Evolutionary conservation across 2,329 filamentous ascomycete species (phyloP).

Genomic region (Fusarium tuaranense): DNA sequence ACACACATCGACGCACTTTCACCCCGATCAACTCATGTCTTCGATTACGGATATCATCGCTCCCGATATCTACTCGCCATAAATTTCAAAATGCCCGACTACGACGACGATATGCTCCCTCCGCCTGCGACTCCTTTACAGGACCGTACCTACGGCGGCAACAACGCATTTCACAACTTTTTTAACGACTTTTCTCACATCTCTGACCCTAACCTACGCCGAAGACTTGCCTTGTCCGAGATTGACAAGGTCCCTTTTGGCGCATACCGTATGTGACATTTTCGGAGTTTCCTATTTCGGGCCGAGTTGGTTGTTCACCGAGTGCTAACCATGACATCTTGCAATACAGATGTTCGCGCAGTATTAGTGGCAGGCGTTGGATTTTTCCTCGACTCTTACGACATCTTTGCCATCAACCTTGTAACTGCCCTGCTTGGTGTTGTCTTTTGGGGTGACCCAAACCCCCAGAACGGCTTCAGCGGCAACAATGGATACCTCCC

Average conservation of each 20-base stretch:
- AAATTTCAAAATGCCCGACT: constrained; percentile 46
- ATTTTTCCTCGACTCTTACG: constrained; percentile 87
- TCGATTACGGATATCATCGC: constrained; percentile 38
- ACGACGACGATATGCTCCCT: constrained; percentile 54
- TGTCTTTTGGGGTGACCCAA: constrained; percentile 74
- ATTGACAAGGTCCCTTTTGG: constrained; percentile 84
- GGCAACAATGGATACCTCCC: constrained; percentile 70
- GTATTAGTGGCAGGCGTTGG: constrained; percentile 82
- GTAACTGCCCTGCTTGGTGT: constrained; percentile 79
- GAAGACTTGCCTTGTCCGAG: constrained; percentile 80
- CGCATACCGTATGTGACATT: constrained; percentile 67
- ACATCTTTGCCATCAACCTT: constrained; percentile 84
- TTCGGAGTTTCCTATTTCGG: neutral
- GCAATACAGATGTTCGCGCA: constrained; percentile 69
- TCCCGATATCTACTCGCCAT: constrained; percentile 39
- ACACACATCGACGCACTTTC: constrained; percentile 22
- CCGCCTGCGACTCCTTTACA: constrained; percentile 52
- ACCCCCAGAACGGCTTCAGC: constrained; percentile 58
- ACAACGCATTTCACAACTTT: constrained; percentile 80
- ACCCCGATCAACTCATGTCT: constrained; percentile 42
- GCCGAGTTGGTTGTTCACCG: neutral
- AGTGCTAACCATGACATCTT: constrained; percentile 15
- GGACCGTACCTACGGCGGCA: constrained; percentile 68
- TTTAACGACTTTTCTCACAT: constrained; percentile 76
- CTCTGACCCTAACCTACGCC: constrained; percentile 79